These are phyloP conservation scores for Ceratocystis albifundus DNA, from an alignment of 2,329 filamentous ascomycete species.

Conservation along the genomic window DNA sequence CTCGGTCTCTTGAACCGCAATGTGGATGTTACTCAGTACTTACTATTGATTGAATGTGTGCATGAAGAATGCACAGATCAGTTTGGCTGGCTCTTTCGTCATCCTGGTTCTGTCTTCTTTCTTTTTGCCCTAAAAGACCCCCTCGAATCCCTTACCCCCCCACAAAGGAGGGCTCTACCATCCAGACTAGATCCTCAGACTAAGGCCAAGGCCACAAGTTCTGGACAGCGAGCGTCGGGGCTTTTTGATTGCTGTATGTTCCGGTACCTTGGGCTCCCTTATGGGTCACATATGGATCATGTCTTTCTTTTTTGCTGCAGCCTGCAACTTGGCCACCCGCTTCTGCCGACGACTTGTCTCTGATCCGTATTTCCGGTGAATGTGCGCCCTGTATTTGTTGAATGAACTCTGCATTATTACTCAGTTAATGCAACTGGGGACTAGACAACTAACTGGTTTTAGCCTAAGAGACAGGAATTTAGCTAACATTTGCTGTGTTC, in stretches of 20 bases:
- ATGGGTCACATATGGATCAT: background rate
- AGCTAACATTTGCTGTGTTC: no score
- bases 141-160: background rate
- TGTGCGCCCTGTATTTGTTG: no score
- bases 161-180: background rate
- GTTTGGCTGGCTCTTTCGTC: background rate
- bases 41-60: no score
- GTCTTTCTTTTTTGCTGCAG: background rate
- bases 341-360: background rate
- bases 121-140: constrained; percentile 1
- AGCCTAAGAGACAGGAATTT: no score
- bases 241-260: no score
- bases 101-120: background rate
- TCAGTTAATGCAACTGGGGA: no score
- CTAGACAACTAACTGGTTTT: no score
- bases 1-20: no score
- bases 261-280: background rate
- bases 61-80: no score
- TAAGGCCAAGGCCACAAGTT: constrained; percentile 4
- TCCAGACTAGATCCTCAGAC: background rate
- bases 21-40: no score
- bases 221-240: background rate
- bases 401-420: no score
- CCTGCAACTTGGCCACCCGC: background rate
- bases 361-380: no score